These are phyloP conservation scores for Adansonia digitata DNA, from an alignment of 345 rosid species.

Conservation along the genomic window DNA sequence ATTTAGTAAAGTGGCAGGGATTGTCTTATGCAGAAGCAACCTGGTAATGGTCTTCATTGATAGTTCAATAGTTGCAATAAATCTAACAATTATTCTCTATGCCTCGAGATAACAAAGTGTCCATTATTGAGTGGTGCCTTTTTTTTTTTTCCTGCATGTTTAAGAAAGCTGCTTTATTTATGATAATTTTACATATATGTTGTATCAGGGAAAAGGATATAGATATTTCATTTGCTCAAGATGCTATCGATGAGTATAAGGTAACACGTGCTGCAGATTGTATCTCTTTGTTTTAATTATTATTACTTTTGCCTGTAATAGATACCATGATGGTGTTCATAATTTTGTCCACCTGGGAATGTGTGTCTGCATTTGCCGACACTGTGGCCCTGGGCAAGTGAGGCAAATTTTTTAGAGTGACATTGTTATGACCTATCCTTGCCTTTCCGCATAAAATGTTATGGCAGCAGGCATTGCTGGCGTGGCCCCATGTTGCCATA, in stretches of 20 bases:
- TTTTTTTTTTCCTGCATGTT: too few species aligned
- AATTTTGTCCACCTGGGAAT: too few species aligned
- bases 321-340: neutral
- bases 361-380: too few species aligned
- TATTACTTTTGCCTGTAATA: neutral
- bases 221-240: slow-evolving; percentile 89
- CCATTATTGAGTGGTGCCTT: too few species aligned
- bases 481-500: too few species aligned
- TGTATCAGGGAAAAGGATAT: slow-evolving; percentile 96
- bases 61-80: neutral
- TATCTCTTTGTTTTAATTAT: neutral
- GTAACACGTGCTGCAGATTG: slow-evolving; percentile 32
- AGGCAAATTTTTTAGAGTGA: too few species aligned
- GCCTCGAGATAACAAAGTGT: neutral
- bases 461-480: too few species aligned
- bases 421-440: too few species aligned
- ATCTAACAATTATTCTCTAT: neutral
- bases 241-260: slow-evolving; percentile 92
- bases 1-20: slow-evolving; percentile 97
- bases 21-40: slow-evolving; percentile 99
- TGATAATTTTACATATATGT: too few species aligned
- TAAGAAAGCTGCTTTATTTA: too few species aligned
- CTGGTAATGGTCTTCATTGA: slow-evolving; percentile 47
- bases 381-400: too few species aligned
- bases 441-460: too few species aligned